Base-by-base conservation (phyloP, 805 yeast genomes). In the Millerozyma acaciae region DNA sequence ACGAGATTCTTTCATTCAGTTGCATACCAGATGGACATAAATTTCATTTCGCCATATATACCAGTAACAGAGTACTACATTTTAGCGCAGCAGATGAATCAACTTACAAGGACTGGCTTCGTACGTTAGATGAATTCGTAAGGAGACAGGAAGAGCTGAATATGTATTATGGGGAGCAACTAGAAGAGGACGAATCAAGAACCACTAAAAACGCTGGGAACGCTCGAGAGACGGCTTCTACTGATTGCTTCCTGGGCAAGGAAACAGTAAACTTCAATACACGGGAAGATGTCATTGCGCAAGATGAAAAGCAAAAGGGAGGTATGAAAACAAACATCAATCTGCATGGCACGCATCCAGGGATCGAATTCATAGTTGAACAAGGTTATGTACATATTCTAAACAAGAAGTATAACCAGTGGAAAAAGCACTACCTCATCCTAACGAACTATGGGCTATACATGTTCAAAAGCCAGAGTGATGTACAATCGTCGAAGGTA, bases 351-450 rank as follows among this genome's bases (percentile, higher is more conserved):
- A n/a, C 16, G 10, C 8, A n/a, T 25, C 3, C 9, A 6, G 33
- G 16, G 29, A 39, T 40, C 14, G 52, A 55, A 44, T 48, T 35
- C 39, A 27, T 39, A 17, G 52, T 75, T 10, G 67, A 62, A 21
- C 49, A 60, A 34, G 79, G 80, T 0, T 48, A 57, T 29, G 40
- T 73, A 9, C 43, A 59, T 23, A 48, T 73, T 8, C 56, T 70
- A 16, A 58, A 58, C 35, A 65, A 63, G 32, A 48, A 68, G 8
- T 65, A 63, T 45, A 68, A 64, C 43, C 76, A 72, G 41, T 74
- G 79, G 78, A 63, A 59, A 32, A 49, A 50, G 35, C 62, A 62
- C 41, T 68, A 64, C 43, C 54, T 71, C 9, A 57, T 68, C 2
- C 47, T 74, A 14, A 72, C 76, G 10, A 66, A 62, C 41, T 53